Evolutionary conservation across 1,284 basidiomycete species (phyloP).

Genomic region (Naganishia sp.): DNA sequence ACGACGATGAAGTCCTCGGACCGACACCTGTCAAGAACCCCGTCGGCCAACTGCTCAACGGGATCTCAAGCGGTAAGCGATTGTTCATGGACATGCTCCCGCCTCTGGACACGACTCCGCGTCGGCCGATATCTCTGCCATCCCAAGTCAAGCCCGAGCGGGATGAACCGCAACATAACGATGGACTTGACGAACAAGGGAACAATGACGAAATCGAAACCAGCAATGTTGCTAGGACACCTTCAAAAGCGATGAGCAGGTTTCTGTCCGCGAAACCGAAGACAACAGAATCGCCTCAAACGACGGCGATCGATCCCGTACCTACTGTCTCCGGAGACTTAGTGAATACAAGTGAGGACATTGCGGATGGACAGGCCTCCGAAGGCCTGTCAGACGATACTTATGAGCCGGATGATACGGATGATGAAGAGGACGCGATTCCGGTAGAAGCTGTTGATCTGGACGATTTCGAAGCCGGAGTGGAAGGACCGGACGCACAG

Average conservation of each 20-base stretch:
- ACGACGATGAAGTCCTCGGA: slow-evolving; percentile 43
- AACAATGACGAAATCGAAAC: not conserved
- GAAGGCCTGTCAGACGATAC: not conserved
- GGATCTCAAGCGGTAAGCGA: slow-evolving; percentile 1
- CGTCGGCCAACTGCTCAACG: not conserved
- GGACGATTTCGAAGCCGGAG: not conserved
- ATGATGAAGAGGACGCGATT: not conserved
- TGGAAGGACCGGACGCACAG: not conserved
- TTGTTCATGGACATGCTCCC: slow-evolving; percentile 14
- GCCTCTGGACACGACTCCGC: not conserved
- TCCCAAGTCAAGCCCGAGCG: not conserved
- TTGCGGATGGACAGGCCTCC: no score
- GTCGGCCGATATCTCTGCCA: not conserved
- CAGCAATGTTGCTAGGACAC: not conserved
- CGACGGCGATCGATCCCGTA: not conserved
- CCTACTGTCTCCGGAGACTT: not conserved
- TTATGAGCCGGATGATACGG: slow-evolving; percentile 1
- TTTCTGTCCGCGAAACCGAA: slow-evolving; percentile 15
- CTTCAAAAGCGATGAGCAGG: slow-evolving; percentile 19
- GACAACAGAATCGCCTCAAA: not conserved
- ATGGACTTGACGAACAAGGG: not conserved
- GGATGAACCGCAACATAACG: not conserved
- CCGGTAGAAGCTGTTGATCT: slow-evolving; percentile 14
- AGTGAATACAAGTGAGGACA: no score
- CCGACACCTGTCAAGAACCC: slow-evolving; percentile 41